Evolutionary conservation across 2,329 filamentous ascomycete species (phyloP).

Genomic region (Beauveria sp.): DNA sequence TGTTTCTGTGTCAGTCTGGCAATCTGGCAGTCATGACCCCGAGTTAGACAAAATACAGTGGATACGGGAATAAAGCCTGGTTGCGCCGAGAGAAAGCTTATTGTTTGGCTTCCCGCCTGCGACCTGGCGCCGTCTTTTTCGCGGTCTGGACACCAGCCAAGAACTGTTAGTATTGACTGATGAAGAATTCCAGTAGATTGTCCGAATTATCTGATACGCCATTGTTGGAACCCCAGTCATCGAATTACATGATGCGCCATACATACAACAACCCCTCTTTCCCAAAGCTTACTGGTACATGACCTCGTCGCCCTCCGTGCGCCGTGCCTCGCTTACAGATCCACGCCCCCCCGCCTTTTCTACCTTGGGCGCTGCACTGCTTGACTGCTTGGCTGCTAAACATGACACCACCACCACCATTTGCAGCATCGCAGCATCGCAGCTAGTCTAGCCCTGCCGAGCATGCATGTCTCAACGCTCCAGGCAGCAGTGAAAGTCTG

Average conservation of each 20-base stretch:
- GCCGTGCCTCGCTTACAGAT: background rate
- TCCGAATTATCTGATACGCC: background rate
- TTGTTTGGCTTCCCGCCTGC: background rate
- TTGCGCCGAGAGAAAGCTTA: background rate
- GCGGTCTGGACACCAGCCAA: too few species aligned
- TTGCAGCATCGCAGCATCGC: background rate
- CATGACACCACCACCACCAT: slow-evolving; percentile 2
- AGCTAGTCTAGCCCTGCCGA: background rate
- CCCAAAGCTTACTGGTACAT: background rate
- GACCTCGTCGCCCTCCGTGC: background rate
- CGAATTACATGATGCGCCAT: slow-evolving; percentile 3
- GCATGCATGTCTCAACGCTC: slow-evolving; percentile 6
- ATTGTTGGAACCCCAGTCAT: background rate
- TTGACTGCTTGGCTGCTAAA: background rate
- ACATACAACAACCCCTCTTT: background rate
- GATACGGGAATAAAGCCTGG: background rate
- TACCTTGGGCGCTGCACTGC: too few species aligned
- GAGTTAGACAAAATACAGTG: background rate
- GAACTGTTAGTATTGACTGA: background rate
- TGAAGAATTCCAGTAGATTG: background rate
- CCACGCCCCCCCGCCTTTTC: background rate
- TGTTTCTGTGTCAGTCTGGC: background rate
- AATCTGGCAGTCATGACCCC: background rate
- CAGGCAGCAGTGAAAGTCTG: background rate
- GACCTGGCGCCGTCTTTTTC: background rate